phyloP scores from a whole-genome alignment of 2,329 filamentous ascomycete genomes.

The Epichloe baconii region DNA sequence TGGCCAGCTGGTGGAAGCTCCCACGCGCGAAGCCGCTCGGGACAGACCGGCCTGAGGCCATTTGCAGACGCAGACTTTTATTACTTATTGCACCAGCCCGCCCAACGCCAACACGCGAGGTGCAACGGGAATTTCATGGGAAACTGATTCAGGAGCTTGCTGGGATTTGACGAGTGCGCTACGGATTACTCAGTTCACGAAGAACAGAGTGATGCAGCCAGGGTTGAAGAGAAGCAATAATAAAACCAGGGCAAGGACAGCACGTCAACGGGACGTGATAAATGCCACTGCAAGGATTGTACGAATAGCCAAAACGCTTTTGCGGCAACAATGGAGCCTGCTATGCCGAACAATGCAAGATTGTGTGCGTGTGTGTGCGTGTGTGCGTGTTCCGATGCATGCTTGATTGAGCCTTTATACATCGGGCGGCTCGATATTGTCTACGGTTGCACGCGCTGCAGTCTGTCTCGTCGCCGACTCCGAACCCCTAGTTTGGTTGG shows the following conservation, averaged over 20 bases:
- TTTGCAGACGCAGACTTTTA: too few relatives aligned
- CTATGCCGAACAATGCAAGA: background rate
- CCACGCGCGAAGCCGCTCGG: too few relatives aligned
- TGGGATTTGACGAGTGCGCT: background rate
- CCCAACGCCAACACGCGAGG: constrained; percentile 1
- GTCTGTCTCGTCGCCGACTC: background rate
- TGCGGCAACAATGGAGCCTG: background rate
- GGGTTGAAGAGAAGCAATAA: background rate
- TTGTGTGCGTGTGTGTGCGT: background rate
- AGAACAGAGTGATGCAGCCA: background rate
- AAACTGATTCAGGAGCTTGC: background rate
- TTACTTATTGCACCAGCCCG: background rate
- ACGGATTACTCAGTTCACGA: background rate
- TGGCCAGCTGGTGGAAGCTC: too few relatives aligned
- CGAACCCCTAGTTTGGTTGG: background rate
- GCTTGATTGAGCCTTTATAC: background rate
- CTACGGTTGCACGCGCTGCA: background rate
- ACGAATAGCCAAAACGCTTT: background rate
- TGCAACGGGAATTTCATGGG: background rate
- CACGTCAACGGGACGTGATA: background rate
- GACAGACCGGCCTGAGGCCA: too few relatives aligned
- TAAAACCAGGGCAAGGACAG: background rate
- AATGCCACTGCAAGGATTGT: background rate
- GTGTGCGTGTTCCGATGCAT: background rate
- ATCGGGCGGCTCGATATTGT: background rate